These are phyloP conservation scores for Hypoxylon sp. DNA, from an alignment of 2,329 filamentous ascomycete species.

Conservation along the genomic window DNA sequence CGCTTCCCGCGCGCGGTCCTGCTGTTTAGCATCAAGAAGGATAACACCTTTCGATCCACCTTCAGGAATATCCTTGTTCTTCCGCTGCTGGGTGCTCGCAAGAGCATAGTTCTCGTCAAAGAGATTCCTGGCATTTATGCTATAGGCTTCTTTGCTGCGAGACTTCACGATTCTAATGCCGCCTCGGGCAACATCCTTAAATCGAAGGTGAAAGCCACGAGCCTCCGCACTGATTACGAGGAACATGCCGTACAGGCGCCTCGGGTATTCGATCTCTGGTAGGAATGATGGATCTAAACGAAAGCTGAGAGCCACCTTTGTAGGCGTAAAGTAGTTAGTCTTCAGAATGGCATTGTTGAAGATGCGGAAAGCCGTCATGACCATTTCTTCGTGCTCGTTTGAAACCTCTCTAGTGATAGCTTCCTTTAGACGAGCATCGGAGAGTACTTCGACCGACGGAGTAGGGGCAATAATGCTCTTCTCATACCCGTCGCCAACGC, in stretches of 20 bases:
- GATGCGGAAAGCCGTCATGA: slow-evolving; percentile 95
- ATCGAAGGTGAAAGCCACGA: slow-evolving; percentile 95
- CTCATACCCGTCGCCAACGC: slow-evolving; percentile 66
- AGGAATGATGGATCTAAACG: slow-evolving; percentile 91
- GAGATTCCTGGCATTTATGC: slow-evolving; percentile 94
- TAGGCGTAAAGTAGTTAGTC: slow-evolving; percentile 98
- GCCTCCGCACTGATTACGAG: slow-evolving; percentile 97
- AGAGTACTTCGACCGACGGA: slow-evolving; percentile 77
- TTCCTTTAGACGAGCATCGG: slow-evolving; percentile 79
- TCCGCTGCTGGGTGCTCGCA: slow-evolving; percentile 97
- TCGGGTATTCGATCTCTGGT: slow-evolving; percentile 91
- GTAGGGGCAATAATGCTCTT: slow-evolving; percentile 68
- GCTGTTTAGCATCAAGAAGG: slow-evolving; percentile 91
- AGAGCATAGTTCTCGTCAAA: slow-evolving; percentile 99
- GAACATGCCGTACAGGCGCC: slow-evolving; percentile 98
- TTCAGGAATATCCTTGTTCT: slow-evolving; percentile 99
- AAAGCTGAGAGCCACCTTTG: slow-evolving; percentile 98
- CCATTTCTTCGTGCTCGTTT: slow-evolving; percentile 98
- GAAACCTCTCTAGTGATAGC: slow-evolving; percentile 83
- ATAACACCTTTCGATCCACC: slow-evolving; percentile 98
- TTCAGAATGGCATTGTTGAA: slow-evolving; percentile 96
- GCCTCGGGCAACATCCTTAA: slow-evolving; percentile 95
- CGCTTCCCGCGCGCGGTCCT: slow-evolving; percentile 90
- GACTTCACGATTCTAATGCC: slow-evolving; percentile 99
- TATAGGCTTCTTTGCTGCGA: slow-evolving; percentile 93